These are phyloP conservation scores for Aspergillus ostianus DNA, from an alignment of 495 filamentous ascomycete species.

Conservation along the genomic window DNA sequence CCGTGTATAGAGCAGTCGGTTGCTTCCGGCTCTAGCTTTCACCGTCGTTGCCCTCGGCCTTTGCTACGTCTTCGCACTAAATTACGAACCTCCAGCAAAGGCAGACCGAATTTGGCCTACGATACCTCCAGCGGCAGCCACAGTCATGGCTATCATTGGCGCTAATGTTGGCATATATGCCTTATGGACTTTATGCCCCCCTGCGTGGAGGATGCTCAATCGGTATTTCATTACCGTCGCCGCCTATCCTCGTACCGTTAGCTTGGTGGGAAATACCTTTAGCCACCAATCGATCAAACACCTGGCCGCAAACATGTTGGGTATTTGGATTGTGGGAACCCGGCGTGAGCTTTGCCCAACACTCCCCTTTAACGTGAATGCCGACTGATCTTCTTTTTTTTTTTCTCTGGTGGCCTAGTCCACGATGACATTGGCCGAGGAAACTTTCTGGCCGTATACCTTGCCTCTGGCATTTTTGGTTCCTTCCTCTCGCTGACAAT, in stretches of 20 bases:
- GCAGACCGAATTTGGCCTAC: slow-evolving; percentile 66
- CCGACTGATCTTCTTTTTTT: background rate
- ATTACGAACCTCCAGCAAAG: slow-evolving; percentile 61
- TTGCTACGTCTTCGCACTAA: slow-evolving; percentile 52
- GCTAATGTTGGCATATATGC: slow-evolving; percentile 61
- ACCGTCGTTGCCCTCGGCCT: slow-evolving; percentile 49
- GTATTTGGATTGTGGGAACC: slow-evolving; percentile 58
- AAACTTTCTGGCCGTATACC: slow-evolving; percentile 76
- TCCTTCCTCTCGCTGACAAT: slow-evolving; percentile 60
- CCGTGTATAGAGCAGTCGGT: slow-evolving; percentile 48
- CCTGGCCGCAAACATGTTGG: slow-evolving; percentile 66
- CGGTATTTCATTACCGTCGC: slow-evolving; percentile 72
- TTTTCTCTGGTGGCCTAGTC: slow-evolving; percentile 33
- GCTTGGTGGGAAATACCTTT: slow-evolving; percentile 70
- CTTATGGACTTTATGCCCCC: slow-evolving; percentile 64
- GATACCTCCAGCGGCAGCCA: slow-evolving; percentile 76
- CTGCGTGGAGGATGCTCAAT: slow-evolving; percentile 72
- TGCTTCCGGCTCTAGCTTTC: slow-evolving; percentile 64
- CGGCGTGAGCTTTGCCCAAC: slow-evolving; percentile 39
- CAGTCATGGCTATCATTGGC: slow-evolving; percentile 63
- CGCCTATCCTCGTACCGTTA: slow-evolving; percentile 62
- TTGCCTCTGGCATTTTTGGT: slow-evolving; percentile 64
- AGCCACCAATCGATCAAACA: slow-evolving; percentile 73
- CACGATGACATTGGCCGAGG: slow-evolving; percentile 88
- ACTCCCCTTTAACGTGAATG: background rate